Percentiles rank a stretch among this genome's conserved stretches.
Conservation (phyloP, 2,329 filamentous ascomycete species). For the Hypoxylon sp. region DNA sequence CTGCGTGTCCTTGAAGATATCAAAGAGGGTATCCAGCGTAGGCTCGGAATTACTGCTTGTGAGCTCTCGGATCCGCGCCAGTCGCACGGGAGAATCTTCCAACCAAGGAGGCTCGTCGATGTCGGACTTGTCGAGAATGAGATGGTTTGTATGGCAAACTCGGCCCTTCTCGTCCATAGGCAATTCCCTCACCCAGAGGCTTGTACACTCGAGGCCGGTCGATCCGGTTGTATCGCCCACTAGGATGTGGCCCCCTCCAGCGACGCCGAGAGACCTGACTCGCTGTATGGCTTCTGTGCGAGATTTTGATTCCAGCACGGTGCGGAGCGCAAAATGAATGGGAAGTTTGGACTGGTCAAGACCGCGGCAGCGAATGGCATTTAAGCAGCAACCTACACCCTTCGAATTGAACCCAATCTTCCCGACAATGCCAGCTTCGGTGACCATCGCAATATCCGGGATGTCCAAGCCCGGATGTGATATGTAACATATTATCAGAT, state of each 20-base stretch:
- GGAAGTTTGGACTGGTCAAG: constrained; percentile 65
- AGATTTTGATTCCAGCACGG: constrained; percentile 65
- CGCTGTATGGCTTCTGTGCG: constrained; percentile 59
- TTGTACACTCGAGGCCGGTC: constrained; percentile 61
- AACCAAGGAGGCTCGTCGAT: constrained; percentile 52
- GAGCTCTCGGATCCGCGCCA: constrained; percentile 47
- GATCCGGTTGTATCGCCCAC: constrained; percentile 59
- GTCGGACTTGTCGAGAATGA: constrained; percentile 51
- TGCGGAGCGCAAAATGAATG: constrained; percentile 70
- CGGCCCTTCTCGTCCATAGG: constrained; percentile 50
- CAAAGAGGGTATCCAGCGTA: constrained; percentile 36
- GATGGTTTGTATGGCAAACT: constrained; percentile 60
- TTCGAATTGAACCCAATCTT: constrained; percentile 74
- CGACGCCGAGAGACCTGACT: constrained; percentile 60
- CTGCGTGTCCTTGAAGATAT: constrained; percentile 49
- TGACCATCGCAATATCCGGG: constrained; percentile 66
- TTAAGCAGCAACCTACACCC: constrained; percentile 71
- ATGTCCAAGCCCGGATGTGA: constrained; percentile 53
- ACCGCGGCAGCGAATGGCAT: constrained; percentile 70
- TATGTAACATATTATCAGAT: constrained; percentile 63
- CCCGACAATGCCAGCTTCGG: constrained; percentile 71
- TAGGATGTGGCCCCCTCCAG: constrained; percentile 63
- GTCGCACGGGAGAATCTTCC: constrained; percentile 47
- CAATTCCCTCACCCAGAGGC: constrained; percentile 48
- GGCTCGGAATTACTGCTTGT: constrained; percentile 31